Percentiles rank a stretch among this genome's conserved stretches.
These are phyloP conservation scores for Vigna hirtella DNA, from an alignment of 306 rosid species.

Conservation along the genomic window DNA sequence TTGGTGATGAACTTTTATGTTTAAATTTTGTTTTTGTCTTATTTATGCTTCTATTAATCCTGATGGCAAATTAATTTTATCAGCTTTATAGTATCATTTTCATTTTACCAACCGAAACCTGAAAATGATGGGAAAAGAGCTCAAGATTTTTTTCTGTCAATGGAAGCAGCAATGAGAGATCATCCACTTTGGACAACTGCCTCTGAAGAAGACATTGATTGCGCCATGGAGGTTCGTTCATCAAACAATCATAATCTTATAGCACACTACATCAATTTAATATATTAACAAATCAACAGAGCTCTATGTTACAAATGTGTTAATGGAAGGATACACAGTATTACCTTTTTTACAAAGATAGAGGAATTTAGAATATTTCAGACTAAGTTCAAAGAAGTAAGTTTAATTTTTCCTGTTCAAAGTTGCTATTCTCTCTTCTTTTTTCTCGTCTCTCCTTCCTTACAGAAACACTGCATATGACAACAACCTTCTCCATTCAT, in stretches of 20 bases:
- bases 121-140: slow-evolving; percentile 70
- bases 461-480: neutral
- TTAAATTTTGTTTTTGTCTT: slow-evolving; percentile 7
- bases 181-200: slow-evolving; percentile 76
- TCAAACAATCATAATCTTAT: neutral
- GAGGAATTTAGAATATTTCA: neutral
- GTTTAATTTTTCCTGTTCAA: neutral
- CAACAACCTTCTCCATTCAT: neutral
- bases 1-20: neutral
- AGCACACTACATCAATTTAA: neutral
- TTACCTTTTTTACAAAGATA: neutral
- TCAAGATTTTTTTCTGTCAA: slow-evolving; percentile 70
- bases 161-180: slow-evolving; percentile 68
- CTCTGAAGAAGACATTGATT: slow-evolving; percentile 64
- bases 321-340: neutral
- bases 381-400: neutral
- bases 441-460: neutral
- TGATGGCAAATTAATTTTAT: neutral
- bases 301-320: neutral
- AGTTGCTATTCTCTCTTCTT: neutral
- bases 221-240: slow-evolving; percentile 70
- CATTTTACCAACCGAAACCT: slow-evolving; percentile 66
- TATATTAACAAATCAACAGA: neutral
- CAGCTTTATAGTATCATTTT: slow-evolving; percentile 74
- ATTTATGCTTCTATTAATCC: neutral